Evolutionary conservation across 352 stramenopile species (phyloP), one percentile per base, ranked within the genome.

Genomic region (Pythium dissimile): DNA sequence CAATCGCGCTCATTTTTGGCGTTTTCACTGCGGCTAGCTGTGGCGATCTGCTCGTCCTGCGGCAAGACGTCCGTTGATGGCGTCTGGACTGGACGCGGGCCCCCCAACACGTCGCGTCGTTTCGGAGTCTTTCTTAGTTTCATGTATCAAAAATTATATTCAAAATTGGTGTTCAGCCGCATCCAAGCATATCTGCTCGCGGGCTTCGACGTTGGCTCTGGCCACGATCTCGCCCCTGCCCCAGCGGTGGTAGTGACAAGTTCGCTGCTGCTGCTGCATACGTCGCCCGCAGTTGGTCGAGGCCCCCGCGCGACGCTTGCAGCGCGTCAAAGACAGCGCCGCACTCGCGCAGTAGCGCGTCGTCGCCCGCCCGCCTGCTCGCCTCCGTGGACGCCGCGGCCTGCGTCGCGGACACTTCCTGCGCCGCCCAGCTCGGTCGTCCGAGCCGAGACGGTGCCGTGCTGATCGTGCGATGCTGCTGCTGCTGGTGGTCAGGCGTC

Each of bases 311-410:
- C 12, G 45, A 27, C 1, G 28, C 27, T 31, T 71, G 46, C 11
- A 71, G 38, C 4, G 61, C 35, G 21, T 62, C 49, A 32, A 60
- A 52, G 26, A 73, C 49, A 8, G 45, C 18, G 20, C 57, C 34
- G 24, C 64, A 73, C 32, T 75, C 59, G 2, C 51, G 35, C 26
- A 72, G n/a, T 23, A 75, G 34, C 35, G 26, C 34, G 16, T 54
- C 48, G 6, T 70, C 45, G 10, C 23, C 43, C 21, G 57, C 47
- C 42, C 35, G 21, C 30, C 39, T 11, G 39, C 30, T 50, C 23
- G 48, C 15, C 52, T 51, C 21, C 8, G 23, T 20, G 34, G 71
- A 58, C 5, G 20, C 26, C 12, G 53, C 30, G 12, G 42, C 35
- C 5, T 66, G 48, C 5, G 34, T 49, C 4, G 49, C 64, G 41